Evolutionary conservation across 345 rosid genomes (phyloP).

Genomic region (Linum usitatissimum): DNA sequence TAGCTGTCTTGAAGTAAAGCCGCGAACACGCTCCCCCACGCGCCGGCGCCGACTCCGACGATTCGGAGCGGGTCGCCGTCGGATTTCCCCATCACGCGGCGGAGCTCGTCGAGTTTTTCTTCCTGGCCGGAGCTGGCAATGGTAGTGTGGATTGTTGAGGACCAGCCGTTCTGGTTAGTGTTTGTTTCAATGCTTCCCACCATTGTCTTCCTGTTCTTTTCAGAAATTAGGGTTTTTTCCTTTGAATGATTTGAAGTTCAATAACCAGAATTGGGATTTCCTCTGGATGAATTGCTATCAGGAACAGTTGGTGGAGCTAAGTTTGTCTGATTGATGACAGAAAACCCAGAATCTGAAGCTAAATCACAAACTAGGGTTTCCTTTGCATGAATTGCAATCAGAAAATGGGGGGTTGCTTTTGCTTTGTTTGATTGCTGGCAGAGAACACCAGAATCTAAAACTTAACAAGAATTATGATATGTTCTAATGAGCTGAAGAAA

Average conservation of each 20-base stretch:
- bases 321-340: background rate
- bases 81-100: slow-evolving; percentile 55
- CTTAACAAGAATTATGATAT: too few relatives aligned
- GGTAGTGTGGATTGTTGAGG: background rate
- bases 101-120: slow-evolving; percentile 74
- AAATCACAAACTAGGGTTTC: too few relatives aligned
- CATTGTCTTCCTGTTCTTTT: background rate
- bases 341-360: background rate
- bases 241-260: too few relatives aligned
- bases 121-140: slow-evolving; percentile 23
- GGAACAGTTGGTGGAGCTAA: background rate
- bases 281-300: background rate
- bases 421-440: too few relatives aligned
- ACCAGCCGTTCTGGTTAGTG: background rate
- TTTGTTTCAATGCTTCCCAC: background rate
- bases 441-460: too few relatives aligned
- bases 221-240: background rate
- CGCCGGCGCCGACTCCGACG: slow-evolving; percentile 92
- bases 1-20: slow-evolving; percentile 83
- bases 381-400: too few relatives aligned
- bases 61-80: slow-evolving; percentile 79
- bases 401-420: too few relatives aligned
- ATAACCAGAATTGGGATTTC: too few relatives aligned
- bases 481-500: too few relatives aligned
- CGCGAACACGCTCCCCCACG: slow-evolving; percentile 95